Evolutionary conservation across 169 alveolate species (phyloP).

Genomic region (Plasmodium knowlesi): DNA sequence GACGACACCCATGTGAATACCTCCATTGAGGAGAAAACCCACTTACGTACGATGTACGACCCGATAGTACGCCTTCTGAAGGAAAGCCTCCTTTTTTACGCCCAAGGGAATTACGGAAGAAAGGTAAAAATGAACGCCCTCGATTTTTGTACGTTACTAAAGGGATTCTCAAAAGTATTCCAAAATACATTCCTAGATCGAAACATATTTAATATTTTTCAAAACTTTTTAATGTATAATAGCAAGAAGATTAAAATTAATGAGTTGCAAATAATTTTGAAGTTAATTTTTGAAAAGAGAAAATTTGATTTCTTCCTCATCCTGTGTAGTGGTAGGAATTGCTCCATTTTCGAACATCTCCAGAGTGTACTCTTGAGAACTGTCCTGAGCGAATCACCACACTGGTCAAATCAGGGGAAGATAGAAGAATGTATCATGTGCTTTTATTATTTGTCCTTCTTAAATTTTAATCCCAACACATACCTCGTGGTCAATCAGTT

Average conservation of each 20-base stretch:
- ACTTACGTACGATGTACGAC: neutral
- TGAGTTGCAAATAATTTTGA: constrained; percentile 27
- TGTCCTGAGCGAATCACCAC: constrained; percentile 1
- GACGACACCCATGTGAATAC: too few relatives aligned
- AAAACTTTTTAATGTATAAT: constrained; percentile 1
- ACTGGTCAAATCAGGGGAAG: neutral
- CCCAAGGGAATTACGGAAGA: neutral
- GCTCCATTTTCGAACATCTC: neutral
- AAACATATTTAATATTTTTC: constrained; percentile 9
- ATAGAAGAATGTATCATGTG: constrained; percentile 21
- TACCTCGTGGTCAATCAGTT: neutral
- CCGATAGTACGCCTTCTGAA: constrained; percentile 12
- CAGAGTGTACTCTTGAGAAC: constrained; percentile 24
- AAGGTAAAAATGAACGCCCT: constrained; percentile 24
- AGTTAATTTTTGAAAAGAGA: constrained; percentile 11
- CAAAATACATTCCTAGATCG: constrained; percentile 9
- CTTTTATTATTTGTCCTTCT: constrained; percentile 47
- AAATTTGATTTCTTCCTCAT: neutral
- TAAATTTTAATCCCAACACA: constrained; percentile 6
- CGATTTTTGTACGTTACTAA: constrained; percentile 33
- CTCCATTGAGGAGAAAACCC: neutral
- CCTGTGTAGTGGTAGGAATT: neutral
- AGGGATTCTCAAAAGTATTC: constrained; percentile 24
- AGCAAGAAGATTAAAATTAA: constrained; percentile 19
- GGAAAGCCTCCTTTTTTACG: constrained; percentile 20